Evolutionary conservation across 2,329 filamentous ascomycete genomes (phyloP).

Genomic region (Botrytis hyacinthi): DNA sequence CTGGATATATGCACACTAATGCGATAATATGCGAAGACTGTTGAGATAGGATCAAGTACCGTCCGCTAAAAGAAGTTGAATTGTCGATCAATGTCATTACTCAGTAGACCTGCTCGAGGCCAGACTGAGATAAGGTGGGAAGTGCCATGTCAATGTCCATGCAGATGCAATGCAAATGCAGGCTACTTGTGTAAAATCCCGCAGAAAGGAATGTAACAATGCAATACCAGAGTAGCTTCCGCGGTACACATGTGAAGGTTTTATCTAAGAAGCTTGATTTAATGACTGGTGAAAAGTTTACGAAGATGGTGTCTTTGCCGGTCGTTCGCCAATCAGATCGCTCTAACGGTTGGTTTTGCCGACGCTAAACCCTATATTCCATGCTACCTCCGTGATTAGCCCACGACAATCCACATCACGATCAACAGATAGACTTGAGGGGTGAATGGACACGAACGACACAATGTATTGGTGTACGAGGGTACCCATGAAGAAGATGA

Average conservation of each 20-base stretch:
- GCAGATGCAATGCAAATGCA: slow-evolving; percentile 1
- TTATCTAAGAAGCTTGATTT: not conserved
- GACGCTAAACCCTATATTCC: slow-evolving; percentile 5
- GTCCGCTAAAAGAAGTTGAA: not conserved
- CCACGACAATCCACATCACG: not conserved
- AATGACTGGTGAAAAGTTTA: not conserved
- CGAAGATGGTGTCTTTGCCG: not conserved
- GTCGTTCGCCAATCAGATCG: not conserved
- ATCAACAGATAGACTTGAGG: not conserved
- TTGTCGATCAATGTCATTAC: not conserved
- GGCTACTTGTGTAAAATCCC: not conserved
- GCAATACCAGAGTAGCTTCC: slow-evolving; percentile 4
- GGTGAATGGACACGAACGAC: not conserved
- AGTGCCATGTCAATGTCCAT: not conserved
- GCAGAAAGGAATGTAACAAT: slow-evolving; percentile 9
- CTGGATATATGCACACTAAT: not conserved
- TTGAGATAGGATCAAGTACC: not conserved
- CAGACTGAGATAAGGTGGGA: not conserved
- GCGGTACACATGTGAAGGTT: slow-evolving; percentile 14
- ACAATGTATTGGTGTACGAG: not conserved
- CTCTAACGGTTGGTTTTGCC: not conserved
- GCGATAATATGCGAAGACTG: not conserved
- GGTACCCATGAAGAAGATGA: not conserved
- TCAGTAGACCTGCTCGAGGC: not conserved
- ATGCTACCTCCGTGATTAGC: slow-evolving; percentile 1